Evolutionary conservation across 305 asterid genomes (phyloP).

Genomic region (Solanum hybrid): DNA sequence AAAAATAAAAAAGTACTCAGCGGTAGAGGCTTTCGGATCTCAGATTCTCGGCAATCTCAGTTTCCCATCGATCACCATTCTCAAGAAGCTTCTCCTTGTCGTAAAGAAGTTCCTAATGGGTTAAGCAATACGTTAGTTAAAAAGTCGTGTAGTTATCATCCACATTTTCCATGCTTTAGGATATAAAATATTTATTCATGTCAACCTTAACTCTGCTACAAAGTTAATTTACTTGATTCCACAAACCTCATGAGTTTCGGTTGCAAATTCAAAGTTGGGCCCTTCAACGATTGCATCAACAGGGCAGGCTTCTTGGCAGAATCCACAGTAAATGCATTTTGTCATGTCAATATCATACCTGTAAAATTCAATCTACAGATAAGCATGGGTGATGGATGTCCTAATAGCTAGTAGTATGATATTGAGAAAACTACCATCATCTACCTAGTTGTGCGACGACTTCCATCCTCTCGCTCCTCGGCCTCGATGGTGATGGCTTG

Average conservation of each 20-base stretch:
- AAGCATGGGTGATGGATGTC: not conserved
- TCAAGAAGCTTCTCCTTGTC: slow-evolving; percentile 83
- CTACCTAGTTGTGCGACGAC: slow-evolving; percentile 92
- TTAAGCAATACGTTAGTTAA: not conserved
- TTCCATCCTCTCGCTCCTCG: slow-evolving; percentile 93
- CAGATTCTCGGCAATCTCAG: slow-evolving; percentile 93
- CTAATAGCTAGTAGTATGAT: not conserved
- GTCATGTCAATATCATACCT: slow-evolving; percentile 97
- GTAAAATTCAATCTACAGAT: slow-evolving; percentile 7
- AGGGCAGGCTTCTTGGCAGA: slow-evolving; percentile 98
- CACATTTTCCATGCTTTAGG: not conserved
- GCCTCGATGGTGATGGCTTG: slow-evolving; percentile 97
- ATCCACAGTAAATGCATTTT: slow-evolving; percentile 93
- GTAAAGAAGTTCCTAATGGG: slow-evolving; percentile 10
- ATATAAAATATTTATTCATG: not conserved
- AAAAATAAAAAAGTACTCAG: slow-evolving; percentile 14
- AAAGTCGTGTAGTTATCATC: not conserved
- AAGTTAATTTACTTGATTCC: not conserved
- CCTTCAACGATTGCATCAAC: slow-evolving; percentile 98
- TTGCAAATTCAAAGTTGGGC: slow-evolving; percentile 89
- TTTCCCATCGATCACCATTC: slow-evolving; percentile 93
- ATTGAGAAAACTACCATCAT: not conserved
- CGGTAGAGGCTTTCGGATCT: slow-evolving; percentile 90
- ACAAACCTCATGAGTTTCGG: slow-evolving; percentile 90
- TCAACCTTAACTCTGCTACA: not conserved